Percentiles rank a stretch among this genome's conserved stretches.
Conservation (phyloP, 208 protist species). For the Phytomonas sp. region DNA sequence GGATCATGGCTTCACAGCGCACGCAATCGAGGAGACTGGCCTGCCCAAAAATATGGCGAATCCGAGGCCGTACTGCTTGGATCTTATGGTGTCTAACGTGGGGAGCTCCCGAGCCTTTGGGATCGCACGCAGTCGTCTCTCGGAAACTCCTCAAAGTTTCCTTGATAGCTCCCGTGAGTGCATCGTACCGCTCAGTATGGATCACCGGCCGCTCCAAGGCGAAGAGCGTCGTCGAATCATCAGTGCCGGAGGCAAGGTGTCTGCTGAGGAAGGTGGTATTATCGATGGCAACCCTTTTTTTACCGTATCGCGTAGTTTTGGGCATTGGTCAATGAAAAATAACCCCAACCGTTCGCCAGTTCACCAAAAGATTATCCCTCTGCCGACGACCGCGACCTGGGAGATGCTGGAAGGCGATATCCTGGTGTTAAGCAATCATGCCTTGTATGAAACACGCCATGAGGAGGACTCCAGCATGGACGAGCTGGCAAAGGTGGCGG, state of each 20-base stretch:
- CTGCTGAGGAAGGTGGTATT: conserved; percentile 30
- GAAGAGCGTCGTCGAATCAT: conserved; percentile 57
- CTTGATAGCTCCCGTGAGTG: conserved; percentile 47
- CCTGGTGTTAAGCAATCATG: conserved; percentile 67
- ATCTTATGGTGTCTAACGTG: conserved; percentile 51
- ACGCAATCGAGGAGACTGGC: conserved; percentile 14
- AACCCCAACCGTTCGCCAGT: conserved; percentile 37
- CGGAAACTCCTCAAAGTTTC: conserved; percentile 23
- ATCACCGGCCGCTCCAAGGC: conserved; percentile 51
- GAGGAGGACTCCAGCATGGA: conserved; percentile 61
- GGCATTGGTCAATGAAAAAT: conserved; percentile 76
- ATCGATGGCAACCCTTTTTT: conserved; percentile 72
- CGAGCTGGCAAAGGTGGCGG: conserved; percentile 64
- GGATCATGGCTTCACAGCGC: conserved; percentile 4
- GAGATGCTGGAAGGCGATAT: conserved; percentile 69
- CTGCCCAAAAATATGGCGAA: conserved; percentile 10
- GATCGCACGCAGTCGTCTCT: conserved; percentile 46
- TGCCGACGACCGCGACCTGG: conserved; percentile 57
- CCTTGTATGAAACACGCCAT: conserved; percentile 56
- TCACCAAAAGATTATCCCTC: conserved; percentile 69
- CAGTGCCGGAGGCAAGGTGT: conserved; percentile 49
- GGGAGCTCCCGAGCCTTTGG: conserved; percentile 70
- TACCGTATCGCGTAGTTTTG: conserved; percentile 72
- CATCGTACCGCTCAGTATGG: conserved; percentile 54
- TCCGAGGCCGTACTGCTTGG: conserved; percentile 33